These are phyloP conservation scores for Ensete glaucum DNA, from an alignment of 176 grass and related monocot species.

Conservation along the genomic window DNA sequence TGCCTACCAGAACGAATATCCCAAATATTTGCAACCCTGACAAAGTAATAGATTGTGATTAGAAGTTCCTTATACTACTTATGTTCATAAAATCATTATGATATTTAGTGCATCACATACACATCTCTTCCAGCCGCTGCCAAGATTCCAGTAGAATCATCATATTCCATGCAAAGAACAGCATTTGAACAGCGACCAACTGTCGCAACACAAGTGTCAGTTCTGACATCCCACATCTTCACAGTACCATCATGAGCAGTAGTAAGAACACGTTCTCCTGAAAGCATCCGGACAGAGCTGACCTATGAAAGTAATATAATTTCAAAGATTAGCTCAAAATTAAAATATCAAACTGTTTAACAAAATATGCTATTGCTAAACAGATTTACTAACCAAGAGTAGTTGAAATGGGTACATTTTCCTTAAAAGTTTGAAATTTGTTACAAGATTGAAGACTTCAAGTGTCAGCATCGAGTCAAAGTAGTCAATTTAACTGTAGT, in stretches of 20 bases:
- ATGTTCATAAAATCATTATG: neutral
- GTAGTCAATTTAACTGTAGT: too few relatives aligned
- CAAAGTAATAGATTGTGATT: neutral
- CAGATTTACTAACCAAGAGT: too few relatives aligned
- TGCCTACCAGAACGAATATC: conserved; percentile 87
- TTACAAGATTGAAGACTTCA: too few relatives aligned
- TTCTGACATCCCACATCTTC: conserved; percentile 99
- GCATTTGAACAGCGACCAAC: conserved; percentile 86
- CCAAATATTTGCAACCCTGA: conserved; percentile 85
- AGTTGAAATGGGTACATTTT: too few relatives aligned
- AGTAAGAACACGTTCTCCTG: conserved; percentile 94
- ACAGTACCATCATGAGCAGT: conserved; percentile 87
- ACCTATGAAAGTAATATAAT: conserved; percentile 40
- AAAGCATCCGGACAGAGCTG: conserved; percentile 92
- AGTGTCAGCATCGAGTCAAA: too few relatives aligned
- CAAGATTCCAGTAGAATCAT: conserved; percentile 84
- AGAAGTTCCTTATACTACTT: neutral
- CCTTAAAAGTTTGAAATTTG: too few relatives aligned
- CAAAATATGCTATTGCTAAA: too few relatives aligned
- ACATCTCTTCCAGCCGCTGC: conserved; percentile 90
- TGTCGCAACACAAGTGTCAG: conserved; percentile 95
- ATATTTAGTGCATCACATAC: conserved; percentile 38
- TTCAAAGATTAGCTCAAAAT: neutral
- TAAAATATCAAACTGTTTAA: neutral
- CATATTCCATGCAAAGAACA: conserved; percentile 96